phyloP scores from a whole-genome alignment of 1,284 basidiomycete species.

The Ganoderma sinense region DNA sequence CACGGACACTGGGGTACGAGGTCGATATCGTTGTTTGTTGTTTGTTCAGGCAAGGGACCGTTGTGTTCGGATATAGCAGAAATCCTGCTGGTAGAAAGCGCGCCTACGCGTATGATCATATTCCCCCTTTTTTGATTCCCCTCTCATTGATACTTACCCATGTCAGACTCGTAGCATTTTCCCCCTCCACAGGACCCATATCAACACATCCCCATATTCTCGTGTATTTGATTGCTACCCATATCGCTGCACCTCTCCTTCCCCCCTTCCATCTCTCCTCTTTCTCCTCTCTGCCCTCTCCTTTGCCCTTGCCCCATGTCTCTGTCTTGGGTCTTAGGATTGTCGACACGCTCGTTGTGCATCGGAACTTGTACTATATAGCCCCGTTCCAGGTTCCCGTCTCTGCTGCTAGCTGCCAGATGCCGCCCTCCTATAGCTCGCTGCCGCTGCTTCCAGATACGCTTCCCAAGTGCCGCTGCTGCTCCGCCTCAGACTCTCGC shows the following conservation, averaged over 20 bases:
- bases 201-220: slow-evolving; percentile 6
- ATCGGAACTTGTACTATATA: slow-evolving; percentile 36
- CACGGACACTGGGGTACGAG: slow-evolving; percentile 25
- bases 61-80: slow-evolving; percentile 2
- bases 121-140: slow-evolving; percentile 12
- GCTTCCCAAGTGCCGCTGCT: slow-evolving; percentile 1
- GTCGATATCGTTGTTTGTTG: not conserved
- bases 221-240: slow-evolving; percentile 1
- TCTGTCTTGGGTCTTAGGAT: slow-evolving; percentile 30
- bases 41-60: slow-evolving; percentile 21
- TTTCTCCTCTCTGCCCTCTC: not conserved
- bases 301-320: slow-evolving; percentile 1
- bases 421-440: not conserved
- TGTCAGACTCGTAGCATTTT: slow-evolving; percentile 10
- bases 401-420: not conserved
- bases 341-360: slow-evolving; percentile 30
- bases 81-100: slow-evolving; percentile 4
- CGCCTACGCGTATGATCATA: slow-evolving; percentile 39
- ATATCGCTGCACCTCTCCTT: slow-evolving; percentile 17
- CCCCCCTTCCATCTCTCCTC: not conserved
- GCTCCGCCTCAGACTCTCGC: not conserved
- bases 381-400: slow-evolving; percentile 5
- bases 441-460: not conserved
- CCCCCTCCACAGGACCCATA: not conserved
- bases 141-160: not conserved